Conservation (phyloP, 73 alveolate genomes). For the Paramecium primaurelia region DNA sequence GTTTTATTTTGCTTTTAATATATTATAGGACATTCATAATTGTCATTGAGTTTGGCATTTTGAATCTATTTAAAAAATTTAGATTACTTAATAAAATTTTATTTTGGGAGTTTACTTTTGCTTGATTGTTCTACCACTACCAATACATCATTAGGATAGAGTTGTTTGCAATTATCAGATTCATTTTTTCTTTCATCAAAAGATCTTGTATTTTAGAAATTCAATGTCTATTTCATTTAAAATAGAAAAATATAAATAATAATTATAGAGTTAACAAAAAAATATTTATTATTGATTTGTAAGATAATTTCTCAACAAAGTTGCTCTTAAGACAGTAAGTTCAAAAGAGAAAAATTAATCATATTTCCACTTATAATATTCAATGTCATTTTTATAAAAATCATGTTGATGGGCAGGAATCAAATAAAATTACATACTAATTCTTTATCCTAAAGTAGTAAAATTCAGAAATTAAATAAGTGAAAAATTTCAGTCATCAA, state of each 20-base stretch:
- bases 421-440: no score
- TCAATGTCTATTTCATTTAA: background rate
- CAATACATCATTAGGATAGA: background rate
- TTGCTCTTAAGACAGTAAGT: no score
- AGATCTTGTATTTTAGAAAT: background rate
- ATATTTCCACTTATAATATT: no score
- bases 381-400: no score
- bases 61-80: background rate
- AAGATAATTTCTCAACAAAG: background rate
- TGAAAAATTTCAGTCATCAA: no score
- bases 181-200: conserved; percentile 26
- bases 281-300: no score
- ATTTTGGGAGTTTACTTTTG: background rate
- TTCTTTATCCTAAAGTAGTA: no score
- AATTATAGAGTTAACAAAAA: no score
- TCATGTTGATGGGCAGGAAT: no score
- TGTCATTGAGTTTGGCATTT: background rate
- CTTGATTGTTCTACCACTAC: background rate
- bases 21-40: background rate
- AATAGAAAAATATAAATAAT: background rate
- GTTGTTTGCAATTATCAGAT: background rate
- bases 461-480: no score
- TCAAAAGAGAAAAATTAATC: no score
- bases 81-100: conserved; percentile 12
- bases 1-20: background rate